Evolutionary conservation across 1,284 basidiomycete species (phyloP).

Genomic region (Lignosus rhinocerotis): DNA sequence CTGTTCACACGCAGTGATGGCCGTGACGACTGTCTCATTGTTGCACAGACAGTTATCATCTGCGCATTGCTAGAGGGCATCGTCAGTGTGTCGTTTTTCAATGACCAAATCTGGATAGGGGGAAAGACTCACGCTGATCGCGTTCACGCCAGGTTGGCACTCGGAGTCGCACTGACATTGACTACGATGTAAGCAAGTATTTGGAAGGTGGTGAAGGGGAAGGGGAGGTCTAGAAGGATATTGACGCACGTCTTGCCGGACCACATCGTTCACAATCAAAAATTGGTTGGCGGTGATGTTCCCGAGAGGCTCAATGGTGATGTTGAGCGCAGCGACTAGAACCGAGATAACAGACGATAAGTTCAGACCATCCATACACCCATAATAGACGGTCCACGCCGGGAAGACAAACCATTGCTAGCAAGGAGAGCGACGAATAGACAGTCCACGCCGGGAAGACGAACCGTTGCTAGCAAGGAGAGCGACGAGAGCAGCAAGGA

Average conservation of each 20-base stretch:
- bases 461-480: slow-evolving; percentile 27
- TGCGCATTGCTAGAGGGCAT: slow-evolving; percentile 24
- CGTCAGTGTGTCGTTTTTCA: background rate
- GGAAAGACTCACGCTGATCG: slow-evolving; percentile 40
- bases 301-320: slow-evolving; percentile 43
- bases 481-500: slow-evolving; percentile 22
- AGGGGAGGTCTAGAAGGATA: slow-evolving; percentile 24
- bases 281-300: slow-evolving; percentile 47
- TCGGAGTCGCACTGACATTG: slow-evolving; percentile 10
- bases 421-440: slow-evolving; percentile 24
- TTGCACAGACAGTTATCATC: slow-evolving; percentile 56
- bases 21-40: slow-evolving; percentile 34
- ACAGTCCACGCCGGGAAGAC: background rate
- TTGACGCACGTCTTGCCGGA: slow-evolving; percentile 44
- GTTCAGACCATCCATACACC: background rate
- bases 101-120: background rate
- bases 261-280: slow-evolving; percentile 42
- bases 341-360: background rate
- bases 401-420: slow-evolving; percentile 23
- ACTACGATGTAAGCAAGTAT: background rate
- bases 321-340: slow-evolving; percentile 49
- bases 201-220: background rate
- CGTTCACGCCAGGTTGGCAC: slow-evolving; percentile 40
- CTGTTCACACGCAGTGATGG: slow-evolving; percentile 55
- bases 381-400: too few species aligned